A percentile compares a stretch with the other conserved stretches of the same genome.
phyloP scores from a whole-genome alignment of 768 basidiomycete genomes.

The Leccinum imitatum region DNA sequence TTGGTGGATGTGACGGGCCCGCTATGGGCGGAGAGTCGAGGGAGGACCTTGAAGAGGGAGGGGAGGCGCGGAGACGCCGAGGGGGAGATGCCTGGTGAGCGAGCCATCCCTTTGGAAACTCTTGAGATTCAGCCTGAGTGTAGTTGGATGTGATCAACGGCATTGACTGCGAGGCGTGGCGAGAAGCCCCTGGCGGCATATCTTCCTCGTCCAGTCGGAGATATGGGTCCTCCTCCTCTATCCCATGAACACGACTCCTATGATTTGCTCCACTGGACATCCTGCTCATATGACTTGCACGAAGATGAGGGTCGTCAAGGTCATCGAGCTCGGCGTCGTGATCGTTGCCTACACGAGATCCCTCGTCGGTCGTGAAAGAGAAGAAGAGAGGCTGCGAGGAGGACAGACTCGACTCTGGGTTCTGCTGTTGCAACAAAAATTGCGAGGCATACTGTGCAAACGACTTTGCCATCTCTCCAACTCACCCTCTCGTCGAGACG shows the following conservation, averaged over 20 bases:
- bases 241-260: slow-evolving; percentile 32
- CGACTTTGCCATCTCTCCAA: slow-evolving; percentile 55
- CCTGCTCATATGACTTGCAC: slow-evolving; percentile 35
- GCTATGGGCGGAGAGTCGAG: slow-evolving; percentile 37
- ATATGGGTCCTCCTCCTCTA: slow-evolving; percentile 73
- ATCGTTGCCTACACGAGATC: slow-evolving; percentile 48
- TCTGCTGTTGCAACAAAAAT: slow-evolving; percentile 64
- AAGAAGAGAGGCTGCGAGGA: slow-evolving; percentile 82
- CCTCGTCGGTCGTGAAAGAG: slow-evolving; percentile 80
- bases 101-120: slow-evolving; percentile 58
- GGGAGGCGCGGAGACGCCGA: slow-evolving; percentile 40
- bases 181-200: slow-evolving; percentile 38
- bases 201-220: slow-evolving; percentile 73
- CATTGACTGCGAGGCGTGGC: slow-evolving; percentile 36
- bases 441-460: slow-evolving; percentile 84
- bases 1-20: slow-evolving; percentile 29
- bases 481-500: slow-evolving; percentile 19
- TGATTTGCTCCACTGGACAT: slow-evolving; percentile 29
- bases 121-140: slow-evolving; percentile 39
- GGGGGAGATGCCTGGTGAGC: slow-evolving; percentile 75
- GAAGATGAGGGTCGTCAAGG: slow-evolving; percentile 74
- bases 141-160: slow-evolving; percentile 38
- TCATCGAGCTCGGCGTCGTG: slow-evolving; percentile 62
- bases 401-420: slow-evolving; percentile 51
- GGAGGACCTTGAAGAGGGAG: slow-evolving; percentile 40